These are phyloP conservation scores for Camellia japonica DNA, from an alignment of 148 eudicot species.

Conservation along the genomic window DNA sequence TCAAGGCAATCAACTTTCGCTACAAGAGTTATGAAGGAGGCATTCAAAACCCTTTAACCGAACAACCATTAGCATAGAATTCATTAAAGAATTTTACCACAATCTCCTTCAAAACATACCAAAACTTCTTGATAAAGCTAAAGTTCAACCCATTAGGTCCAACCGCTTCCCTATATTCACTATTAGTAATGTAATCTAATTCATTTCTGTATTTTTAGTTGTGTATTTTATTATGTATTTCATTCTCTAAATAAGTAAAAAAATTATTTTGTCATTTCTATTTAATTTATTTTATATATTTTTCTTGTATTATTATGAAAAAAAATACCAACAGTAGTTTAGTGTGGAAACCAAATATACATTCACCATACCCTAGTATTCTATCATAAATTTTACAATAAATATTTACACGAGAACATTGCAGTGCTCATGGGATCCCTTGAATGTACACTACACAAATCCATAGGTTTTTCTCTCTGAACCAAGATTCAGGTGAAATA, in stretches of 20 bases:
- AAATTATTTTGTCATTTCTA: no score
- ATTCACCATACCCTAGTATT: not conserved
- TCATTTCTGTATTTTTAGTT: no score
- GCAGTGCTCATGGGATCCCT: not conserved
- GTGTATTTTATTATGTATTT: no score
- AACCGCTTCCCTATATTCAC: not conserved
- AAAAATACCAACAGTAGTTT: not conserved
- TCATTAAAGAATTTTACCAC: no score
- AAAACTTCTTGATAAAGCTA: no score
- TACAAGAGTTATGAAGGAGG: not conserved
- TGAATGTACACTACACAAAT: slow-evolving; percentile 6
- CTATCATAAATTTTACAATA: not conserved
- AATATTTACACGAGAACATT: not conserved
- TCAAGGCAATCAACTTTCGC: not conserved
- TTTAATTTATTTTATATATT: no score
- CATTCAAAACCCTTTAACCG: not conserved
- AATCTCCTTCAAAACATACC: not conserved
- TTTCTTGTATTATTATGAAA: no score
- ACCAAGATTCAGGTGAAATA: not conserved
- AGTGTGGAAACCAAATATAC: not conserved
- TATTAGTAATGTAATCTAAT: no score
- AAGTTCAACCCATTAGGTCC: not conserved
- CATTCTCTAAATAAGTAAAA: no score
- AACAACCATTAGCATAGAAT: not conserved
- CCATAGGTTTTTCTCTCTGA: not conserved